Evolutionary conservation across 179 eudicot genomes (phyloP).

Genomic region (Spergularia azorica): DNA sequence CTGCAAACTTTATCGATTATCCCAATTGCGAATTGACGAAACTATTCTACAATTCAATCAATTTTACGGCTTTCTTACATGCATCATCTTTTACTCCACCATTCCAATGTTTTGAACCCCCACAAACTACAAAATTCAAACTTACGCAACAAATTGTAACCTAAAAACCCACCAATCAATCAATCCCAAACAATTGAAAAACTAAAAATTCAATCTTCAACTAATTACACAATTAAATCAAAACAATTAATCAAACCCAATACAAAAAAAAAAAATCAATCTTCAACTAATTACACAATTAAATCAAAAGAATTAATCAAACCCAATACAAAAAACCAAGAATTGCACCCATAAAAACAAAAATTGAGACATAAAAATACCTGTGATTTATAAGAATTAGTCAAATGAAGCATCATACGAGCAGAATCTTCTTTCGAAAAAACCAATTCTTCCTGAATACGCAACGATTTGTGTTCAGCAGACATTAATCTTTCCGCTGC

Average conservation of each 20-base stretch:
- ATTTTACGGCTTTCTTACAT: too few relatives aligned
- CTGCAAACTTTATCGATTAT: too few relatives aligned
- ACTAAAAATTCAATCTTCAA: too few relatives aligned
- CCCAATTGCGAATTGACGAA: too few relatives aligned
- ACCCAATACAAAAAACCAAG: neutral
- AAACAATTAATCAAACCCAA: neutral
- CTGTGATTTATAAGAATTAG: slow-evolving; percentile 59
- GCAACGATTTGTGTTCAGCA: slow-evolving; percentile 54
- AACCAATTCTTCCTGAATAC: slow-evolving; percentile 53
- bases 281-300: neutral
- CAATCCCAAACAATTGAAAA: neutral
- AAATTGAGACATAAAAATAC: slow-evolving; percentile 31
- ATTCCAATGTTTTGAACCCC: too few relatives aligned
- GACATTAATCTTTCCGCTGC: slow-evolving; percentile 73
- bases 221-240: neutral
- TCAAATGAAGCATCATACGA: slow-evolving; percentile 57
- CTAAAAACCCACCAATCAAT: neutral
- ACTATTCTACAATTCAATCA: too few relatives aligned
- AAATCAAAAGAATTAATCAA: neutral
- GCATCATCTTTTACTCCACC: too few relatives aligned
- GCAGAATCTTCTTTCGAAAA: slow-evolving; percentile 58
- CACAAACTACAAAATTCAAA: too few relatives aligned
- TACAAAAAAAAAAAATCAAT: neutral
- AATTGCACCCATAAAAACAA: neutral
- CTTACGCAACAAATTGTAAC: too few relatives aligned